These are phyloP conservation scores for Metschnikowia similis DNA, from an alignment of 805 yeast species.

Conservation along the genomic window DNA sequence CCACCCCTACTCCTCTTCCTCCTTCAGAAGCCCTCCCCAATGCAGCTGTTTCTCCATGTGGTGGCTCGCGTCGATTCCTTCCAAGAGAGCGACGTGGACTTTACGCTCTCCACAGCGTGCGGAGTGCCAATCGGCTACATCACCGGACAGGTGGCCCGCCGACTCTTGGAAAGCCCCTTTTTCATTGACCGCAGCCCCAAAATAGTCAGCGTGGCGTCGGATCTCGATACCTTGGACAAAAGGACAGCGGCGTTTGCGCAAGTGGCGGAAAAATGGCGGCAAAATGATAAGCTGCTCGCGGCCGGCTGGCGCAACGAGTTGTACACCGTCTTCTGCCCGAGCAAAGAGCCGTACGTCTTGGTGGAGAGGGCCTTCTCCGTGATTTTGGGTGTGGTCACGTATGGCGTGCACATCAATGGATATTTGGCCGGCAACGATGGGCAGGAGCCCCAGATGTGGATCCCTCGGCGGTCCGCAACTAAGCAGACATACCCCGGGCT, in stretches of 20 bases:
- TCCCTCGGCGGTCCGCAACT: conserved; percentile 71
- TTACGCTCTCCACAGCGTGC: conserved; percentile 28
- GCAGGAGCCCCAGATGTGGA: conserved; percentile 61
- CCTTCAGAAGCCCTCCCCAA: neutral
- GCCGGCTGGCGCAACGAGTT: conserved; percentile 85
- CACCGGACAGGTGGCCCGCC: conserved; percentile 20
- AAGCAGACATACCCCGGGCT: conserved; percentile 88
- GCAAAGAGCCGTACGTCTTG: conserved; percentile 53
- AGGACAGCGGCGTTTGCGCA: conserved; percentile 38
- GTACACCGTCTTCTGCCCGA: conserved; percentile 64
- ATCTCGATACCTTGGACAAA: conserved; percentile 31
- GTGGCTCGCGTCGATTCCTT: conserved; percentile 31
- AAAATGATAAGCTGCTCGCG: conserved; percentile 27
- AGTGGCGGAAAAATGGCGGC: conserved; percentile 41
- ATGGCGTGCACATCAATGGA: conserved; percentile 87
- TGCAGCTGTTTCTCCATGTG: conserved; percentile 9
- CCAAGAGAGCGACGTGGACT: conserved; percentile 21
- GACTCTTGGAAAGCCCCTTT: conserved; percentile 13
- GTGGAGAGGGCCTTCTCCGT: conserved; percentile 82
- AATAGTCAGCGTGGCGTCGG: conserved; percentile 1
- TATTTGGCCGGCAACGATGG: conserved; percentile 50
- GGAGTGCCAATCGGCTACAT: conserved; percentile 28
- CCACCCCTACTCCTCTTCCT: neutral
- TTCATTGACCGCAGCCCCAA: neutral
- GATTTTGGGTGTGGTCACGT: conserved; percentile 79